phyloP scores from a whole-genome alignment of 495 filamentous ascomycete species.

The Geopyxis carbonaria region DNA sequence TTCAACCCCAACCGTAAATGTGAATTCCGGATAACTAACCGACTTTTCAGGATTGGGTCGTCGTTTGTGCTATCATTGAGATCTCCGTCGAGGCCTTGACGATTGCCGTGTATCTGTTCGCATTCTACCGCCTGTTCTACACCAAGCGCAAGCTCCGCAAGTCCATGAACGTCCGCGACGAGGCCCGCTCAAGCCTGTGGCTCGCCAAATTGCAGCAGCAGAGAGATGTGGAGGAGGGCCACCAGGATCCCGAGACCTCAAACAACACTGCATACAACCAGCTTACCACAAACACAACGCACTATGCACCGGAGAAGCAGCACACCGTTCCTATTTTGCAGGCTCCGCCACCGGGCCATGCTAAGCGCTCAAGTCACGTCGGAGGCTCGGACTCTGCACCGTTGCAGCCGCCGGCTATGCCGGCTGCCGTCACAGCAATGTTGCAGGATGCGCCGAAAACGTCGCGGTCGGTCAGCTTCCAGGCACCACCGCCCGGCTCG shows the following conservation, averaged over 20 bases:
- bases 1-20: not conserved
- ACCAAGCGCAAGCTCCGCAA: slow-evolving; percentile 86
- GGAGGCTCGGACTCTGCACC: too few species aligned
- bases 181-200: slow-evolving; percentile 82
- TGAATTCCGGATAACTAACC: slow-evolving; percentile 1
- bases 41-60: slow-evolving; percentile 59
- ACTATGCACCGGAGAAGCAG: slow-evolving; percentile 1
- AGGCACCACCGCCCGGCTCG: too few species aligned
- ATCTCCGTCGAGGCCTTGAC: slow-evolving; percentile 81
- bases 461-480: too few species aligned
- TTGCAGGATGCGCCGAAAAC: too few species aligned
- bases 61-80: slow-evolving; percentile 95
- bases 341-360: too few species aligned
- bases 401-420: too few species aligned
- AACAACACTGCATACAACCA: slow-evolving; percentile 24
- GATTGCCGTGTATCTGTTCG: slow-evolving; percentile 78
- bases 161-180: slow-evolving; percentile 89
- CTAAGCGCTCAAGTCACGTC: too few species aligned
- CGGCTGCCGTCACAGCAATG: too few species aligned
- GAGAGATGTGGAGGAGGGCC: slow-evolving; percentile 56
- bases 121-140: slow-evolving; percentile 83
- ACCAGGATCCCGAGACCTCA: slow-evolving; percentile 12
- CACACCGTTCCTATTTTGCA: slow-evolving; percentile 4
- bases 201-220: slow-evolving; percentile 84
- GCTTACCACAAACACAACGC: slow-evolving; percentile 7